Conservation (phyloP, 768 basidiomycete genomes). For the Mycena rosella region DNA sequence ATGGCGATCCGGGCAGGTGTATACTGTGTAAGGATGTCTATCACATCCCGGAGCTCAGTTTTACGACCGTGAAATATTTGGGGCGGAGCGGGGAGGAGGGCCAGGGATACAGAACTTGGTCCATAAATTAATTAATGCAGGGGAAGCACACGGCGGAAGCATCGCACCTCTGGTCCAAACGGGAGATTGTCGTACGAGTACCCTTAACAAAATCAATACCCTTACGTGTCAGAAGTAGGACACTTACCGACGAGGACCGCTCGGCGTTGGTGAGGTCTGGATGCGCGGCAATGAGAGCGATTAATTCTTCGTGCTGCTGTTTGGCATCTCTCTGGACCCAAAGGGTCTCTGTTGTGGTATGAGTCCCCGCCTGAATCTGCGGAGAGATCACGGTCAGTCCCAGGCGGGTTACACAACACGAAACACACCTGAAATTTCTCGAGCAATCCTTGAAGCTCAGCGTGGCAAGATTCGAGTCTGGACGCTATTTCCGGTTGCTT, state of each 20-base stretch:
- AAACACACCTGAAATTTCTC: background rate
- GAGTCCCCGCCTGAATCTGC: no score
- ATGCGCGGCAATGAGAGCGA: background rate
- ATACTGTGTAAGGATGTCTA: background rate
- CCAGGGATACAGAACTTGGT: background rate
- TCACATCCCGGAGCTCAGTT: background rate
- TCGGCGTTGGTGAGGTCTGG: background rate
- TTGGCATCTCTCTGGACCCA: background rate
- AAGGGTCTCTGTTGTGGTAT: no score
- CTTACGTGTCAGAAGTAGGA: no score
- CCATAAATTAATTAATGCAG: background rate
- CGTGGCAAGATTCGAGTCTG: background rate
- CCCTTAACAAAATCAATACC: no score
- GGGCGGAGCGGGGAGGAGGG: background rate
- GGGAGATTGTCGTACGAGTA: no score
- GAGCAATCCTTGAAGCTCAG: background rate
- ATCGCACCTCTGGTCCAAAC: background rate
- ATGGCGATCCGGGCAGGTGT: background rate
- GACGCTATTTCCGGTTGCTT: background rate
- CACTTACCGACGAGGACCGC: background rate
- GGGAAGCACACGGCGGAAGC: background rate
- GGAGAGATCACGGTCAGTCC: background rate
- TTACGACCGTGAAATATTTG: conserved; percentile 12
- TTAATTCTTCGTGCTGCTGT: background rate
- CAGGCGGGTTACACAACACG: background rate